phyloP scores from a whole-genome alignment of 306 rosid genomes.

The Prunus armeniaca region DNA sequence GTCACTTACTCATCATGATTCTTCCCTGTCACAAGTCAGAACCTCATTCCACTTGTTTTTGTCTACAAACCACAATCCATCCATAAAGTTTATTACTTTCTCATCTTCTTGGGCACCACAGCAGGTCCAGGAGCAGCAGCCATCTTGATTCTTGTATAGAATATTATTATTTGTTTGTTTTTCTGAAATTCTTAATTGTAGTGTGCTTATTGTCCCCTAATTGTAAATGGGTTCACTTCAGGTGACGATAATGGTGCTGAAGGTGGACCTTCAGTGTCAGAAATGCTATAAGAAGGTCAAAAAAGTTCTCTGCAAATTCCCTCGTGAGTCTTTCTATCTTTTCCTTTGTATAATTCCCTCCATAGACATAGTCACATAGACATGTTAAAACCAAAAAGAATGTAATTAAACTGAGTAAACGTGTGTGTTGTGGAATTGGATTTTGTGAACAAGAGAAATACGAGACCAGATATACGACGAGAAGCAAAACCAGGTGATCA shows the following conservation, averaged over 20 bases:
- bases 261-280: constrained; percentile 69
- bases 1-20: not conserved
- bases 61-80: not conserved
- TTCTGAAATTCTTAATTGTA: not conserved
- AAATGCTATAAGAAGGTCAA: constrained; percentile 78
- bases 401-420: constrained; percentile 28
- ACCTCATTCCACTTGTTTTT: not conserved
- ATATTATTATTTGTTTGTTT: not conserved
- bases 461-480: constrained; percentile 64
- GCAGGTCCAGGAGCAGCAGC: too few species aligned
- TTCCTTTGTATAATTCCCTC: not conserved
- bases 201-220: too few species aligned
- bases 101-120: too few species aligned
- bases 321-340: constrained; percentile 57
- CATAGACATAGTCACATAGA: not conserved
- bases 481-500: constrained; percentile 47
- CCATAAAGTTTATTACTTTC: too few species aligned
- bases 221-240: constrained; percentile 1
- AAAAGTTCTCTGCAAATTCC: constrained; percentile 59
- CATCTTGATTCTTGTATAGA: too few species aligned
- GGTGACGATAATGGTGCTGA: constrained; percentile 55
- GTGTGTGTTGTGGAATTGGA: not conserved
- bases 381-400: not conserved
- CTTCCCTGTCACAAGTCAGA: not conserved
- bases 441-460: constrained; percentile 70